These are phyloP conservation scores for Spergularia bocconei DNA, from an alignment of 148 eudicot genomes.

Conservation along the genomic window DNA sequence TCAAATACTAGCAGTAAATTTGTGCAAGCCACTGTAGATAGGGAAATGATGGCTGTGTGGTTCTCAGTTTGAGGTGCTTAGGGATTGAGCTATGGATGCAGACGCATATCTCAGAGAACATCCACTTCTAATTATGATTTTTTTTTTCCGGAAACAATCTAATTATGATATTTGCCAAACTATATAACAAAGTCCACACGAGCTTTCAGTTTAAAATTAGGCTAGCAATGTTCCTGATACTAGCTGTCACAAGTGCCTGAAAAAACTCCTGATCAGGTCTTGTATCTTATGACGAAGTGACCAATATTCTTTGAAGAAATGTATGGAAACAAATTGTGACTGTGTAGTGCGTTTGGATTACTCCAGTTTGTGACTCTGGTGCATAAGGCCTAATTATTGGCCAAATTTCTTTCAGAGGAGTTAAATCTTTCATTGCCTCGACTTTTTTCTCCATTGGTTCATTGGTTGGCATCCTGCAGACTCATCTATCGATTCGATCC, in stretches of 20 bases:
- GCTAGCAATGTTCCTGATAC: not conserved
- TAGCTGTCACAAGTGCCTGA: not conserved
- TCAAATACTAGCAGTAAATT: no score
- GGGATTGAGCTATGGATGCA: no score
- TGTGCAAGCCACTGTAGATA: no score
- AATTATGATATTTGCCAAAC: not conserved
- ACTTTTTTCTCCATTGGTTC: not conserved
- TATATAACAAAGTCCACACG: not conserved
- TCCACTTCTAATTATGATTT: no score
- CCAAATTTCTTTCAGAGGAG: not conserved
- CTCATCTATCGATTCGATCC: not conserved
- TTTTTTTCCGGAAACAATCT: no score
- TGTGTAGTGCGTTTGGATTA: not conserved
- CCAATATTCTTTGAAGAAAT: not conserved
- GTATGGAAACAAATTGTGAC: not conserved
- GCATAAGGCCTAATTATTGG: not conserved
- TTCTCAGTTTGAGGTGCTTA: no score
- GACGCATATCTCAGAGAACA: no score
- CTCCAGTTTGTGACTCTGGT: not conserved
- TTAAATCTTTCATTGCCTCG: not conserved
- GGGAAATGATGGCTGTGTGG: no score
- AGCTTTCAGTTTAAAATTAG: not conserved
- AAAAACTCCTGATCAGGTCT: no score
- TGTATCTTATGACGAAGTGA: no score
- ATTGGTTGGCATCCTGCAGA: not conserved